phyloP scores from a whole-genome alignment of 768 basidiomycete genomes.

The Macrocybe gigantea region DNA sequence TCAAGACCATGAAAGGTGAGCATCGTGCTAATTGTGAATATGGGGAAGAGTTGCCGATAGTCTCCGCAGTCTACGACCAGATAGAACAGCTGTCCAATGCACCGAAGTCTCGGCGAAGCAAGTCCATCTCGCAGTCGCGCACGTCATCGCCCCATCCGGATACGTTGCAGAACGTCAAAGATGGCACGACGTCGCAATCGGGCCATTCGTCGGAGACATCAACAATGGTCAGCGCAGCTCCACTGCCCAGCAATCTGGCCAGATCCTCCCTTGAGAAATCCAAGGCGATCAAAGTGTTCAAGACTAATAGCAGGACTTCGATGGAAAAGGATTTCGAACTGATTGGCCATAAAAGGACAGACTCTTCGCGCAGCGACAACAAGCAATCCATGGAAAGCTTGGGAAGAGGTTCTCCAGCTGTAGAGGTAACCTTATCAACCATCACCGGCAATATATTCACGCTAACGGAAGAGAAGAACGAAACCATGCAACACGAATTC shows the following conservation, averaged over 20 bases:
- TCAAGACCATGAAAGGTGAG: conserved; percentile 83
- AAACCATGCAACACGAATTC: conserved; percentile 70
- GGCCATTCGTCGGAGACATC: conserved; percentile 36
- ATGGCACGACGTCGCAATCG: conserved; percentile 26
- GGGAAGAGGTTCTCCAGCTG: conserved; percentile 17
- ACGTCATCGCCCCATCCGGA: conserved; percentile 43
- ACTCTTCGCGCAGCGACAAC: conserved; percentile 47
- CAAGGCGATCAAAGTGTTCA: conserved; percentile 56
- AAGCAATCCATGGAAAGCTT: conserved; percentile 20
- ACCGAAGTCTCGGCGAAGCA: conserved; percentile 57
- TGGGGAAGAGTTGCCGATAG: not conserved
- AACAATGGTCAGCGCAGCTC: conserved; percentile 13
- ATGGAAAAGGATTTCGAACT: conserved; percentile 34
- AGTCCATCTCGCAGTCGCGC: conserved; percentile 53
- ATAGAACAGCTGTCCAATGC: conserved; percentile 63
- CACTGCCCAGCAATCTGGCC: conserved; percentile 22
- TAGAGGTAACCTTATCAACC: conserved; percentile 27
- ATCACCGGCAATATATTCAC: not conserved
- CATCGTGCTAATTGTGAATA: not conserved
- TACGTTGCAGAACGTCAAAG: conserved; percentile 22
- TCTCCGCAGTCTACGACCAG: conserved; percentile 61
- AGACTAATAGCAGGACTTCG: conserved; percentile 28
- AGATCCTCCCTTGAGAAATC: conserved; percentile 63
- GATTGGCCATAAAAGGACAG: conserved; percentile 48
- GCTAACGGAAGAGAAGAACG: conserved; percentile 33